Evolutionary conservation across 352 stramenopile genomes (phyloP).

Genomic region (Aphanomyces invadans): DNA sequence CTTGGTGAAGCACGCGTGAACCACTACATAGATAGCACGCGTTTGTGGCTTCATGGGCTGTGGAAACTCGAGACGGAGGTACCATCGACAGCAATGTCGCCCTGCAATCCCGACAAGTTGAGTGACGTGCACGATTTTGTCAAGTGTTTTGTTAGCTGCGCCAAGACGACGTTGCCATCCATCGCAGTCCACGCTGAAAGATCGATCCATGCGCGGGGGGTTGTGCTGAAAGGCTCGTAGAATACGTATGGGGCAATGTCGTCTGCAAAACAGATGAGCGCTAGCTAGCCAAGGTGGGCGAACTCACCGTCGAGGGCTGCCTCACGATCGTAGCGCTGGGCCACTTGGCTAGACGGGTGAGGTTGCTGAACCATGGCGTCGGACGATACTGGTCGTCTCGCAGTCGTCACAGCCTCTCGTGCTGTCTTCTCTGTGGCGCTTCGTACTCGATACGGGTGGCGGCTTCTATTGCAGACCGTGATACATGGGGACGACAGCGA

Average conservation of each 20-base stretch:
- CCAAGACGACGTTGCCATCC: conserved; percentile 10
- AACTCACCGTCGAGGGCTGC: background rate
- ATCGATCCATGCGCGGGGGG: background rate
- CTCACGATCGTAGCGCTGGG: background rate
- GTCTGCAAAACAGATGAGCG: background rate
- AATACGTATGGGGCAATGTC: conserved; percentile 19
- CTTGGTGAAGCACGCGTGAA: conserved; percentile 2
- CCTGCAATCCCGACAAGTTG: conserved; percentile 10
- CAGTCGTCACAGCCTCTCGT: background rate
- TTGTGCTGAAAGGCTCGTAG: conserved; percentile 7
- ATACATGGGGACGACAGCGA: no score
- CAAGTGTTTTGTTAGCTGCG: background rate
- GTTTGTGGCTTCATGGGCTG: no score
- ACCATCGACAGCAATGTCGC: conserved; percentile 1
- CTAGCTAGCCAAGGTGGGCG: no score
- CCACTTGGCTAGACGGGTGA: background rate
- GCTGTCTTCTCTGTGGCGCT: background rate
- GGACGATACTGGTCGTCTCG: background rate
- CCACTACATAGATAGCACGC: conserved; percentile 13
- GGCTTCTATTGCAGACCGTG: no score
- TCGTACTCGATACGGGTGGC: conserved; percentile 1
- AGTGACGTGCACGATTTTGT: conserved; percentile 13
- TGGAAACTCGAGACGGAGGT: no score
- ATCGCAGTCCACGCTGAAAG: conserved; percentile 15
- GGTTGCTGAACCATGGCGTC: background rate